Evolutionary conservation across 306 rosid species (phyloP).

Genomic region (Cercis canadensis): DNA sequence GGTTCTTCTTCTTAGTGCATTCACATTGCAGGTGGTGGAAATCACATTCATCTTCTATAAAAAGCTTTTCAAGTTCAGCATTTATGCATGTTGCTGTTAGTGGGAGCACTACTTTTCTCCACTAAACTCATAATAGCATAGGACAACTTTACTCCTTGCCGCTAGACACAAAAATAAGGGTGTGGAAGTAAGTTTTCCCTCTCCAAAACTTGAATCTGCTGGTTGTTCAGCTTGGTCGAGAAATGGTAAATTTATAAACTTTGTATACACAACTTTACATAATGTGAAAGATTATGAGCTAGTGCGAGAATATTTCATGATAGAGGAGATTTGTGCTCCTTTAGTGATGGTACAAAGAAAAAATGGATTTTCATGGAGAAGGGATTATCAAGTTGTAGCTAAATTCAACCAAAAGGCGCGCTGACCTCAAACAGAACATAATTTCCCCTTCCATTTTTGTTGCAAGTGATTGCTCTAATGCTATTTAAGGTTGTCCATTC

Average conservation of each 20-base stretch:
- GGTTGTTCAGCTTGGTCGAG: background rate
- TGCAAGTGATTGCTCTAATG: constrained; percentile 3
- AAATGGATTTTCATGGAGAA: background rate
- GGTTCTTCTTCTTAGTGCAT: constrained; percentile 25
- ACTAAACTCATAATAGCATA: constrained; percentile 24
- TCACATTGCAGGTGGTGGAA: constrained; percentile 38
- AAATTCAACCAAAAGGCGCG: constrained; percentile 23
- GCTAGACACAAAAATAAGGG: background rate
- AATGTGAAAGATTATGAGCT: no score
- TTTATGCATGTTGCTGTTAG: constrained; percentile 22
- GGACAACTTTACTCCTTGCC: constrained; percentile 29
- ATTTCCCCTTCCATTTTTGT: constrained; percentile 3
- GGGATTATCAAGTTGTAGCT: background rate
- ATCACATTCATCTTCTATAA: constrained; percentile 13
- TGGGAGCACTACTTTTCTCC: constrained; percentile 51
- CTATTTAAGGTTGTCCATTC: constrained; percentile 26
- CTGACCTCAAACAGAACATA: background rate
- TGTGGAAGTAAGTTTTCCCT: background rate
- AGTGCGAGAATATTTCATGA: no score
- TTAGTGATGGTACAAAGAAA: no score
- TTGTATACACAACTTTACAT: no score
- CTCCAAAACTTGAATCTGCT: constrained; percentile 2
- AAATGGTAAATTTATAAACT: no score
- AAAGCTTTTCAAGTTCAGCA: background rate
- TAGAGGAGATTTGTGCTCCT: no score